A percentile compares a stretch with the other conserved stretches of the same genome.
These are phyloP conservation scores for Lichina pygmaea DNA, from an alignment of 495 filamentous ascomycete species.

Conservation along the genomic window DNA sequence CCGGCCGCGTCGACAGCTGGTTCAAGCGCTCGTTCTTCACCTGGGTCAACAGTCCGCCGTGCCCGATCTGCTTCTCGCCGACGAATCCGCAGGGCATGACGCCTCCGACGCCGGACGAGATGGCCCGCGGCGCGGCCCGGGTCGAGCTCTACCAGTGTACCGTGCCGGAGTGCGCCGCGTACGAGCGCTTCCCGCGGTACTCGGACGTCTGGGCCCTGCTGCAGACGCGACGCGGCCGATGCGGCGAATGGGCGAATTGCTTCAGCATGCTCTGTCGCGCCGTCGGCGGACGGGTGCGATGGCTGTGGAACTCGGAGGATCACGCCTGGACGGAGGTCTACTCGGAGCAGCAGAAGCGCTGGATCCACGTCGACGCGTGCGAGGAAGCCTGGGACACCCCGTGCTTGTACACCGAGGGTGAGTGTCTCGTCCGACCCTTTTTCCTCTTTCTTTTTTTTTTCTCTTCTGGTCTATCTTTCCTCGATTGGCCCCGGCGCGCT, in stretches of 20 bases:
- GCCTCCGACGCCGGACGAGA: slow-evolving; percentile 65
- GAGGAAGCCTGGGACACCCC: slow-evolving; percentile 94
- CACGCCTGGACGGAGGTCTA: slow-evolving; percentile 96
- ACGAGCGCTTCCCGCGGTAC: slow-evolving; percentile 82
- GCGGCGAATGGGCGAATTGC: slow-evolving; percentile 94
- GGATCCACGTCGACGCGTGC: slow-evolving; percentile 92
- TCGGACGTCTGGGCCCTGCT: slow-evolving; percentile 87
- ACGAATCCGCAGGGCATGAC: slow-evolving; percentile 61
- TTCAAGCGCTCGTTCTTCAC: slow-evolving; percentile 87
- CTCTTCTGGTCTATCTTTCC: too few relatives aligned
- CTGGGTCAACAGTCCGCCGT: slow-evolving; percentile 88
- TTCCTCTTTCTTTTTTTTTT: background rate
- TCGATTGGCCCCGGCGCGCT: background rate
- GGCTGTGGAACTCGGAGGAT: slow-evolving; percentile 98
- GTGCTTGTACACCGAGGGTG: slow-evolving; percentile 70
- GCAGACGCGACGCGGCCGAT: slow-evolving; percentile 58
- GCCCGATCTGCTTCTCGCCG: slow-evolving; percentile 52
- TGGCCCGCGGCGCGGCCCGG: slow-evolving; percentile 55
- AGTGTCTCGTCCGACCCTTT: slow-evolving; percentile 4
- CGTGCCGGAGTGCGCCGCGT: slow-evolving; percentile 34
- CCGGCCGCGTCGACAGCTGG: slow-evolving; percentile 35
- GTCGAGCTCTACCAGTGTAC: slow-evolving; percentile 83
- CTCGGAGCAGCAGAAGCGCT: slow-evolving; percentile 74
- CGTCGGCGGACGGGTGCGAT: slow-evolving; percentile 68
- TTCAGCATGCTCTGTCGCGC: slow-evolving; percentile 97